A percentile compares a stretch with the other conserved stretches of the same genome.
phyloP scores from a whole-genome alignment of 2,329 filamentous ascomycete genomes.

The Teratosphaeria viscida region DNA sequence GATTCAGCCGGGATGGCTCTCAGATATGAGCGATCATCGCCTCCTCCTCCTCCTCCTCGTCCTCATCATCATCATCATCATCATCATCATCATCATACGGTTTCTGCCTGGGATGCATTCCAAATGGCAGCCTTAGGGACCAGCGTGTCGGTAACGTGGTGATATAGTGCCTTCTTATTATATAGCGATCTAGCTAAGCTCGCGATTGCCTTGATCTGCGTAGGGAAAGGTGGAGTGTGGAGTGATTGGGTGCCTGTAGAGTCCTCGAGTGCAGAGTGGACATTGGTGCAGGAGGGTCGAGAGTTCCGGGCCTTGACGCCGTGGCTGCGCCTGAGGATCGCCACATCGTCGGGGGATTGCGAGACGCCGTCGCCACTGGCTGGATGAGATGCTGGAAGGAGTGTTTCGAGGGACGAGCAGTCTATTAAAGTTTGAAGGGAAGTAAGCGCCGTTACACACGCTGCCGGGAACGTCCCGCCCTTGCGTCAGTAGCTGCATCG shows the following conservation, averaged over 20 bases:
- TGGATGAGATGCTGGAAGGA: background rate
- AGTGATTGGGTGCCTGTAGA: background rate
- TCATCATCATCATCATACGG: background rate
- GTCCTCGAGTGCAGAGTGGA: background rate
- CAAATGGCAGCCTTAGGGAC: background rate
- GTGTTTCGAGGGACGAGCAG: background rate
- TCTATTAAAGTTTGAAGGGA: background rate
- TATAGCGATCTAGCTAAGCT: background rate
- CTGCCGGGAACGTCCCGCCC: background rate
- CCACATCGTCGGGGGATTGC: background rate
- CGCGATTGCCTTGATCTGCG: background rate
- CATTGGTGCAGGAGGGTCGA: background rate
- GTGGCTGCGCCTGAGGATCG: background rate
- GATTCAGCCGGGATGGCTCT: background rate
- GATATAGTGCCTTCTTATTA: background rate
- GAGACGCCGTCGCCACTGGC: background rate
- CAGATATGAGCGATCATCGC: background rate
- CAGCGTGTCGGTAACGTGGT: background rate
- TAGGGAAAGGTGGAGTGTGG: background rate
- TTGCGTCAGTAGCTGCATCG: background rate
- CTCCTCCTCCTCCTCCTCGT: too few relatives aligned
- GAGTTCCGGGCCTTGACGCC: background rate
- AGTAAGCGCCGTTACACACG: background rate
- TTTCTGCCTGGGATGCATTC: background rate
- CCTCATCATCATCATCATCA: background rate